Conservation (phyloP, 257 asterid species). For the Phtheirospermum japonicum region DNA sequence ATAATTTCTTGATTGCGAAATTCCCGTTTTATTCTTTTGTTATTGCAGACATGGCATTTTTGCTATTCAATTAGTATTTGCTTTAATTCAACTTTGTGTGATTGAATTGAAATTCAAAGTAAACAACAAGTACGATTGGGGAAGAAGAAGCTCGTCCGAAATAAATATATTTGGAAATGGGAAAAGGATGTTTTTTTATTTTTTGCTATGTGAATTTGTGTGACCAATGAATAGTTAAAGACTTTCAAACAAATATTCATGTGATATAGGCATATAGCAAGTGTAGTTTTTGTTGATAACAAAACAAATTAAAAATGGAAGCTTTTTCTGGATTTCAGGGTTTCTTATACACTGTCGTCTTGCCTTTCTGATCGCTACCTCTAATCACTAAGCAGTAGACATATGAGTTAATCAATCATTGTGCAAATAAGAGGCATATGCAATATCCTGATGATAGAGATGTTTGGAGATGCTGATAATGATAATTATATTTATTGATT, state of each 20-base stretch:
- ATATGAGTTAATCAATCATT: slow-evolving; percentile 4
- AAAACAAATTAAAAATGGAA: slow-evolving; percentile 3
- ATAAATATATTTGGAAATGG: background rate
- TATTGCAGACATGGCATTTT: background rate
- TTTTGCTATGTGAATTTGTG: background rate
- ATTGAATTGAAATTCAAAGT: background rate
- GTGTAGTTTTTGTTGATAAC: slow-evolving; percentile 13
- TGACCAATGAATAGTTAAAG: slow-evolving; percentile 2
- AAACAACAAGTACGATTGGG: too few relatives aligned
- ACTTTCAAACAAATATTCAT: background rate
- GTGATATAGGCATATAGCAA: background rate
- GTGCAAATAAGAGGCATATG: slow-evolving; percentile 14
- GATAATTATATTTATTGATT: too few relatives aligned
- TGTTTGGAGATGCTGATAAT: background rate
- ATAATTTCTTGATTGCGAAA: too few relatives aligned
- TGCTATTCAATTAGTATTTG: slow-evolving; percentile 7
- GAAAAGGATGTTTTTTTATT: background rate
- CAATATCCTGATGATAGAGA: background rate
- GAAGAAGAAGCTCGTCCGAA: background rate
- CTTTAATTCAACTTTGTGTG: background rate
- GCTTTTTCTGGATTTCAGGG: slow-evolving; percentile 1
- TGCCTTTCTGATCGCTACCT: slow-evolving; percentile 1
- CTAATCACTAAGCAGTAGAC: background rate
- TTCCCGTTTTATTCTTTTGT: background rate
- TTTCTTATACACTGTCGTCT: background rate